Evolutionary conservation across 805 yeast species (phyloP), one percentile per base, ranked within the genome.

Genomic region (Wickerhamiella cacticola): DNA sequence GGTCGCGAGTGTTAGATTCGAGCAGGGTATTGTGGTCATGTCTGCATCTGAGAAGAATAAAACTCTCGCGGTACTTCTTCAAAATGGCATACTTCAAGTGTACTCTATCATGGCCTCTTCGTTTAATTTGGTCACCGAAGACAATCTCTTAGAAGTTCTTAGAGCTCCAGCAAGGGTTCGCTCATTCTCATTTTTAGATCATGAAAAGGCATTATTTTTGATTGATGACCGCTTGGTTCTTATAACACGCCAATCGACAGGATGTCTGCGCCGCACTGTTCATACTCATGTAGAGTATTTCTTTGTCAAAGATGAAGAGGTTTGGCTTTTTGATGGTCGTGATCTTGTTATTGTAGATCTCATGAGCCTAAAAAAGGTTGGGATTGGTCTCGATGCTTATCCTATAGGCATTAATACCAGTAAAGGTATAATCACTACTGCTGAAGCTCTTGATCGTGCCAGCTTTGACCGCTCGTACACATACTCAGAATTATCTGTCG

Each of bases 391-490:
- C n/a, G 72, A 70, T 25, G 64, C 72, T n/a, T 75, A 74, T 55
- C 80, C 80, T 0, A 59, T 75, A 19, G 68, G 74, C 3, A 62
- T 71, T 28, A 61, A 73, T 29, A 52, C 64, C n/a, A 67, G 64
- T 29, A 72, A 74, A 48, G 78, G 76, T 28, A 61, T 73, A 44
- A 60, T 74, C 6, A 63, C 72, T 46, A 75, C 78, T 4, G 58
- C 73, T n/a, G 78, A 74, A 47, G 59, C 72, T 8, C 76, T 72
- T 48, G 55, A 65, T 9, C 56, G 65, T 12, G 54, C 56, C 12
- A 56, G 69, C 35, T 53, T 58, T 10, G 65, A 63, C 15, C 62
- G 60, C 21, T 39, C 56, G 1, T 65, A 65, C 51, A 48, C 61
- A 6, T 60, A 61, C 31, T 61, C 65, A 49, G 53, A 61, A 44